Percentiles rank a stretch among this genome's conserved stretches.
Evolutionary conservation across 345 rosid genomes (phyloP).

Genomic region (Cochlearia excelsa): DNA sequence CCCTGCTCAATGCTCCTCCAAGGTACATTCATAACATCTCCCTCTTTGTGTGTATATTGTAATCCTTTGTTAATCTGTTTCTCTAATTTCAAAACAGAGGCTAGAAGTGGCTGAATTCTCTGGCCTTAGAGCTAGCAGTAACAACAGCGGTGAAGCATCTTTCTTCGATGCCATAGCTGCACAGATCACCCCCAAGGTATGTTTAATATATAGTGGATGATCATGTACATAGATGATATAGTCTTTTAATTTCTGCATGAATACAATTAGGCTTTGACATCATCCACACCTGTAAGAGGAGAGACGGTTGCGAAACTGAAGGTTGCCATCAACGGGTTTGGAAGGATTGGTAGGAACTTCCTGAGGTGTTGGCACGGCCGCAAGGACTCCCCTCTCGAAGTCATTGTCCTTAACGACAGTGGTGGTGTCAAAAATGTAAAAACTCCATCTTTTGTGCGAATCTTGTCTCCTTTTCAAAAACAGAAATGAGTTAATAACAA

Average conservation of each 20-base stretch:
- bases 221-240: conserved; percentile 11
- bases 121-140: conserved; percentile 59
- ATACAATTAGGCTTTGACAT: conserved; percentile 44
- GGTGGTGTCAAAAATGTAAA: conserved; percentile 97
- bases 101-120: conserved; percentile 72
- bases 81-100: conserved; percentile 46
- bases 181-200: conserved; percentile 70
- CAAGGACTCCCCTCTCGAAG: conserved; percentile 88
- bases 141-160: conserved; percentile 50
- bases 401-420: conserved; percentile 89
- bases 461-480: no score
- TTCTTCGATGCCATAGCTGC: conserved; percentile 71
- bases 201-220: no score
- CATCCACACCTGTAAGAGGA: conserved; percentile 50
- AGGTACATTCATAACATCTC: conserved; percentile 39
- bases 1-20: conserved; percentile 71
- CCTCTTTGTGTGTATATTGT: neutral
- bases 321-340: conserved; percentile 97
- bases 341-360: conserved; percentile 97
- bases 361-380: conserved; percentile 99
- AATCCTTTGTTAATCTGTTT: conserved; percentile 34
- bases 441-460: no score
- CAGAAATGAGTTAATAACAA: no score
- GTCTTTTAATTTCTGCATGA: conserved; percentile 11
- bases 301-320: conserved; percentile 80